These are phyloP conservation scores for Drechslerella dactyloides DNA, from an alignment of 2,329 filamentous ascomycete species.

Conservation along the genomic window DNA sequence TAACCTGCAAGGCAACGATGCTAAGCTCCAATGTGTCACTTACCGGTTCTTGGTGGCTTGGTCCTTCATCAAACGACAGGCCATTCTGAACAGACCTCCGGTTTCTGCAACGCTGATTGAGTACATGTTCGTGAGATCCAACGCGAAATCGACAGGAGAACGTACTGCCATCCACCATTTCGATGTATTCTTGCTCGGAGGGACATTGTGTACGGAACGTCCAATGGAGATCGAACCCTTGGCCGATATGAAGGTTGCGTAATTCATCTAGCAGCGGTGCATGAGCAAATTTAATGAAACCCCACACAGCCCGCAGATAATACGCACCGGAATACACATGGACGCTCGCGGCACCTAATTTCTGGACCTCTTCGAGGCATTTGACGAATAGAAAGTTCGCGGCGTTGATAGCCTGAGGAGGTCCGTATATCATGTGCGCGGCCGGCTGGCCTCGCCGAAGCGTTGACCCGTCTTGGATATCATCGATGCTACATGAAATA, in stretches of 20 bases:
- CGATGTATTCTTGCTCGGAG: conserved; percentile 19
- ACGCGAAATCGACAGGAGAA: not conserved
- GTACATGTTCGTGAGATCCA: no score
- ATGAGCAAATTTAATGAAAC: not conserved
- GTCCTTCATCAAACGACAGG: conserved; percentile 12
- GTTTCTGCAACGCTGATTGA: conserved; percentile 32
- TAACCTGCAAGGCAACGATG: not conserved
- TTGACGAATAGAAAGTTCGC: conserved; percentile 19
- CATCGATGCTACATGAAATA: conserved; percentile 8
- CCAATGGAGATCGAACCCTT: conserved; percentile 29
- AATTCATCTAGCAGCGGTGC: conserved; percentile 14
- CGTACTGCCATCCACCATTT: conserved; percentile 33
- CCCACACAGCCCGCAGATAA: no score
- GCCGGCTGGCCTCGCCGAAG: conserved; percentile 16
- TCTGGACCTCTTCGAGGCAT: conserved; percentile 1
- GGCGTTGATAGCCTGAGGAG: conserved; percentile 18
- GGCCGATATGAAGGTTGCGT: conserved; percentile 25
- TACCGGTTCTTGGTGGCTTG: conserved; percentile 20
- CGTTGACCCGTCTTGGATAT: conserved; percentile 18
- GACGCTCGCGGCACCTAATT: not conserved
- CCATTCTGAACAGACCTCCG: conserved; percentile 30
- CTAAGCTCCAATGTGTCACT: not conserved
- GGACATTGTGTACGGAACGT: conserved; percentile 15
- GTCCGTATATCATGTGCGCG: conserved; percentile 24
- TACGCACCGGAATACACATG: conserved; percentile 11